These are phyloP conservation scores for Stylosanthes scabra DNA, from an alignment of 331 rosid species.

Conservation along the genomic window DNA sequence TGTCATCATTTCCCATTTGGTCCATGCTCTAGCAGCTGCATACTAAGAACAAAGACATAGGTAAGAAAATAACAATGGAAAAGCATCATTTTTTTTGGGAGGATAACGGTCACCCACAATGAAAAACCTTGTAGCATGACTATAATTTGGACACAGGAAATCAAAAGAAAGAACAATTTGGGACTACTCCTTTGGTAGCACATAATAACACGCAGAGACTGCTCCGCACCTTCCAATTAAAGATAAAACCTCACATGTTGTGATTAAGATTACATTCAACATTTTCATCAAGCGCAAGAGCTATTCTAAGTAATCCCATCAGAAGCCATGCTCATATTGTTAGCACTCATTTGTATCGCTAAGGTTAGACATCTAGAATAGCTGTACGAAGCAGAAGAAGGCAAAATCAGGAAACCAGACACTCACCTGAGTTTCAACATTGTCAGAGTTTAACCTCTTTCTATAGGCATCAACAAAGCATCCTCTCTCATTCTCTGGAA, in stretches of 20 bases:
- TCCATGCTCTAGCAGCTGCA: conserved; percentile 99
- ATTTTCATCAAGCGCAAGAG: conserved; percentile 18
- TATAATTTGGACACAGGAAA: background rate
- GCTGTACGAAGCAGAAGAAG: conserved; percentile 3
- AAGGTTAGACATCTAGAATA: conserved; percentile 19
- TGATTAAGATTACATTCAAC: background rate
- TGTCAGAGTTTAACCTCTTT: conserved; percentile 83
- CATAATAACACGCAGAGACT: conserved; percentile 16
- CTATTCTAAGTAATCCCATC: conserved; percentile 6
- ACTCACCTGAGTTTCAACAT: conserved; percentile 78
- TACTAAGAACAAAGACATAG: conserved; percentile 55
- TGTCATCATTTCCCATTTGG: conserved; percentile 99
- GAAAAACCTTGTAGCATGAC: conserved; percentile 18
- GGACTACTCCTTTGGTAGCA: background rate
- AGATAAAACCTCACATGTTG: background rate
- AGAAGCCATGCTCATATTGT: conserved; percentile 16
- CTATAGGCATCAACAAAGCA: conserved; percentile 77
- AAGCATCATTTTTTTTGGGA: conserved; percentile 7
- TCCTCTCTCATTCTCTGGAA: conserved; percentile 86
- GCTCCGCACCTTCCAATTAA: background rate
- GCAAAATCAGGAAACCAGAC: conserved; percentile 31
- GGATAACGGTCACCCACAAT: conserved; percentile 13
- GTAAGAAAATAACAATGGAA: conserved; percentile 30
- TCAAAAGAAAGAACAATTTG: background rate
- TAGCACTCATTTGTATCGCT: conserved; percentile 20